Base-by-base conservation (phyloP, 148 eudicot species). In the Vaccinium corymbosum region DNA sequence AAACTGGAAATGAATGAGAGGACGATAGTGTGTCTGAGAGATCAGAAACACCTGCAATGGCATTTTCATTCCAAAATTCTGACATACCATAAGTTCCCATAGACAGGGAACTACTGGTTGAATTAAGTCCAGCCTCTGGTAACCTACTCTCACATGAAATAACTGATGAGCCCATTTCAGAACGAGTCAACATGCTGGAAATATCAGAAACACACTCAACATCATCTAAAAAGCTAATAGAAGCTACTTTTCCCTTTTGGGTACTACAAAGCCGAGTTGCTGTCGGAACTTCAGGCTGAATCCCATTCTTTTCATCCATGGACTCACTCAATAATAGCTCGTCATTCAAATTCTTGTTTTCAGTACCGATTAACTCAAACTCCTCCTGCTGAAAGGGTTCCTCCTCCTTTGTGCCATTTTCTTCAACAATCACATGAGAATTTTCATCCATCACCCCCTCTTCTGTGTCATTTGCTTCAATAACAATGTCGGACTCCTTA, bases 141-240 rank as follows among this genome's bases (percentile, higher is more conserved):
- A 56, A 62, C 85, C 85, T 74, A 81, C 83, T 75, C 52, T 80
- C 84, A 75, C 57, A 8, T 66, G 83, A 86, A 85, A 51, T 35
- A 85, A 68, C 38, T 22, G 87, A 53, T 76, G 27, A 59, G 50
- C 51, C 57, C 84, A 79, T 11, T 74, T 85, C 81, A 42, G 85
- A 87, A 46, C 78, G 72, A 70, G 68, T 79, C 56, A 68, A 52
- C 49, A 35, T 56, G 85, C 55, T 84, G 20, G 85, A 84, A 78
- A 42, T 57, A 79, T 85, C 59, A 42, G 80, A 84, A 74, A 84
- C 79, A 12, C 72, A 49, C 29, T 86, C 84, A 80, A 53, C 62
- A 46, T 81, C 84, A 77, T 55, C 38, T 49, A 82, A 51, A 56
- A 56, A 70, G 81, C 68, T 64, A 82, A 35, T 66, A 82, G 78